phyloP scores from a whole-genome alignment of 2,329 filamentous ascomycete genomes.

The Beauveria asiatica region DNA sequence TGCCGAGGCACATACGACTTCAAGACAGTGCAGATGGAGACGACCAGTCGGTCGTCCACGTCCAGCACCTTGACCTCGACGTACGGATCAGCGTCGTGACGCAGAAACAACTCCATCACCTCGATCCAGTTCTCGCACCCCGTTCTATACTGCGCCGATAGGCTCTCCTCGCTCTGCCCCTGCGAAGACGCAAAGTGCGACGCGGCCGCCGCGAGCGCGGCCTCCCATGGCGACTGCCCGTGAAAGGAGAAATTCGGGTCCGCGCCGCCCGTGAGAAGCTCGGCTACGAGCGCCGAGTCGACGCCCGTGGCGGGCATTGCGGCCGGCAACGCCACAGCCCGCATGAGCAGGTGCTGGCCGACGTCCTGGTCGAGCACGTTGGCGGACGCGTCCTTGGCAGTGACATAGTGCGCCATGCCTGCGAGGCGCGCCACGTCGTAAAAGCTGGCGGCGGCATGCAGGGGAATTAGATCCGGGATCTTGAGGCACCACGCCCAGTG shows the following conservation, averaged over 20 bases:
- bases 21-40: background rate
- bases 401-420: background rate
- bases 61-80: background rate
- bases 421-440: constrained; percentile 3
- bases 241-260: constrained; percentile 1
- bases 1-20: background rate
- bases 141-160: background rate
- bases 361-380: constrained; percentile 1
- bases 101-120: background rate
- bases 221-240: constrained; percentile 2
- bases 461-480: background rate
- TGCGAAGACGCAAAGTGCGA: background rate
- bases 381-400: background rate
- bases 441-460: background rate
- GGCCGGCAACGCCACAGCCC: background rate
- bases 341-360: constrained; percentile 2
- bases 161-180: background rate
- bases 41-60: background rate
- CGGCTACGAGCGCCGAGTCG: background rate
- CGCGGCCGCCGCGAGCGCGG: background rate
- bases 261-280: background rate
- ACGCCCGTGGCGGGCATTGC: background rate
- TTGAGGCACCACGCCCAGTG: constrained; percentile 3
- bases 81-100: constrained; percentile 3
- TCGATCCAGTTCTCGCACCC: background rate